Conservation (phyloP, 2,329 filamentous ascomycete genomes). For the Ceratocystis lukuohia region DNA sequence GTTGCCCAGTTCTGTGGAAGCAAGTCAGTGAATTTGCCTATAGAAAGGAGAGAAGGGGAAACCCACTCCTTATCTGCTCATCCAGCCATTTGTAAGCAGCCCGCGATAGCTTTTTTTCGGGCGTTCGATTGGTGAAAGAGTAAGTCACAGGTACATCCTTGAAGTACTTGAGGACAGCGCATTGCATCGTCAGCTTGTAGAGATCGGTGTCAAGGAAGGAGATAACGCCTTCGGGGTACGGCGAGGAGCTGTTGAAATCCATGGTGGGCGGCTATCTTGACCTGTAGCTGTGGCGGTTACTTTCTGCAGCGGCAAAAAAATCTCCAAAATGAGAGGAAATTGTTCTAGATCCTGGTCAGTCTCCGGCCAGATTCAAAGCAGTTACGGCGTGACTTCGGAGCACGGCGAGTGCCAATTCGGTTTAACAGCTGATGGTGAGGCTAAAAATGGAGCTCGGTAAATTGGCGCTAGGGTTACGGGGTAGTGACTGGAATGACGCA, state of each 20-base stretch:
- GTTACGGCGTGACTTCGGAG: neutral
- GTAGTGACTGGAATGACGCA: neutral
- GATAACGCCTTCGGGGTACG: conserved; percentile 61
- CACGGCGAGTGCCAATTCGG: neutral
- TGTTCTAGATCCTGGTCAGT: neutral
- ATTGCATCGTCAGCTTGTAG: conserved; percentile 99
- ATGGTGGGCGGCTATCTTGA: conserved; percentile 28
- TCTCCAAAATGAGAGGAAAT: neutral
- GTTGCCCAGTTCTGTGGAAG: conserved; percentile 58
- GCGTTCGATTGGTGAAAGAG: conserved; percentile 88
- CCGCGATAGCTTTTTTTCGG: conserved; percentile 78
- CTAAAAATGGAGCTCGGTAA: conserved; percentile 1
- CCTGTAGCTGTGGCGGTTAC: conserved; percentile 6
- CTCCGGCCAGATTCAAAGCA: neutral
- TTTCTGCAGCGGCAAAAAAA: neutral
- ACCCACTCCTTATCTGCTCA: conserved; percentile 63
- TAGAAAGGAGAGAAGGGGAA: neutral
- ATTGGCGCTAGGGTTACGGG: conserved; percentile 2
- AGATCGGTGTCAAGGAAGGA: conserved; percentile 73
- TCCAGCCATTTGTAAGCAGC: conserved; percentile 75
- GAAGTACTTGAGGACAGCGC: conserved; percentile 85
- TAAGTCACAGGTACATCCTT: conserved; percentile 73
- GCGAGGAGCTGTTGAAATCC: conserved; percentile 54
- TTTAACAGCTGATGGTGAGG: neutral
- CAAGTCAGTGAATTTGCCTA: conserved; percentile 12